phyloP scores from a whole-genome alignment of 2,329 filamentous ascomycete species.

The Tolypocladium pustulatum region DNA sequence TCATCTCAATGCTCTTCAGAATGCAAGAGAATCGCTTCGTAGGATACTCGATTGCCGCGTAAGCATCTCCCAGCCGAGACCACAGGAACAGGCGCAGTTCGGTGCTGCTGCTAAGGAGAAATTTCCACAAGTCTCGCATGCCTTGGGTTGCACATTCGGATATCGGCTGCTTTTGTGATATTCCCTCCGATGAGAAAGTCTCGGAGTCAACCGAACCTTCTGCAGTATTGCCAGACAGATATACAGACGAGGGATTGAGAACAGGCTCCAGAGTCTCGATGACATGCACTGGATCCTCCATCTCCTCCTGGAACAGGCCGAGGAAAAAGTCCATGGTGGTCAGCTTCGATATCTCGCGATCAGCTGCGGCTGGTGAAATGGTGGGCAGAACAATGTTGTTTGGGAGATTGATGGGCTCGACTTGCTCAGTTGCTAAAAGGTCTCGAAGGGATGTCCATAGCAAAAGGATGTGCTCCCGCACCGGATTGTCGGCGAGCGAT shows the following conservation, averaged over 20 bases:
- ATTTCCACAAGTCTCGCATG: conserved; percentile 72
- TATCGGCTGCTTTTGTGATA: conserved; percentile 25
- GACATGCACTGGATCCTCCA: conserved; percentile 68
- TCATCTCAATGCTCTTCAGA: conserved; percentile 74
- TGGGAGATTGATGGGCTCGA: conserved; percentile 47
- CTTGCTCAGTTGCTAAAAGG: conserved; percentile 29
- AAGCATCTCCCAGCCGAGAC: conserved; percentile 84
- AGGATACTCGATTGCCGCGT: conserved; percentile 70
- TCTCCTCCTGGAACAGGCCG: conserved; percentile 75
- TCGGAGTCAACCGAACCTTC: conserved; percentile 7
- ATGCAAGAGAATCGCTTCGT: conserved; percentile 86
- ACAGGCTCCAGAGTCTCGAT: conserved; percentile 92
- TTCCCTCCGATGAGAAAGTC: conserved; percentile 2
- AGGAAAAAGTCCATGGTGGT: conserved; percentile 96
- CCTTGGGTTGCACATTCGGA: conserved; percentile 43
- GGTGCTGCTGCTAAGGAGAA: conserved; percentile 70
- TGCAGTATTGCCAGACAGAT: conserved; percentile 16
- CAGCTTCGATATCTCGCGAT: conserved; percentile 82
- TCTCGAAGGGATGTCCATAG: conserved; percentile 50
- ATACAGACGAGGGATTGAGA: conserved; percentile 59
- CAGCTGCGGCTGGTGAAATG: conserved; percentile 71
- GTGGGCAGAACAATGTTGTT: conserved; percentile 89
- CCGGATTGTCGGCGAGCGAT: conserved; percentile 39
- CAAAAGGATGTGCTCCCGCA: conserved; percentile 44
- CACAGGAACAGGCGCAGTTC: conserved; percentile 80